Percentiles rank a stretch among this genome's conserved stretches.
phyloP scores from a whole-genome alignment of 2,329 filamentous ascomycete genomes.

The Aspergillus vadensis region DNA sequence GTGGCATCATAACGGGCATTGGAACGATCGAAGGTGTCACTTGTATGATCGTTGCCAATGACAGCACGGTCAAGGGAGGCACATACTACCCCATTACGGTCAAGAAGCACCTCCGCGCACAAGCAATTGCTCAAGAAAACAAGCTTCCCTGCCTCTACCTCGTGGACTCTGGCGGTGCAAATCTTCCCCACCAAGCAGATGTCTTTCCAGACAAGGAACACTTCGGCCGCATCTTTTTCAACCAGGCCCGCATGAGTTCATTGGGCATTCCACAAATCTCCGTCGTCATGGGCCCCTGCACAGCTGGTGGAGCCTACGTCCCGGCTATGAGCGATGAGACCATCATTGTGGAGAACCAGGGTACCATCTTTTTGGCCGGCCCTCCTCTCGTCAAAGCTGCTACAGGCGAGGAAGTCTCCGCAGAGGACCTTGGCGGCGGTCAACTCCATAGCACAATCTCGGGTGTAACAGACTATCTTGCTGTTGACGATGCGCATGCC shows the following conservation, averaged over 20 bases:
- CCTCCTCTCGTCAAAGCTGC: conserved; percentile 94
- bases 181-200: conserved; percentile 90
- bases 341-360: conserved; percentile 93
- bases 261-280: conserved; percentile 88
- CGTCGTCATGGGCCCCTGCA: conserved; percentile 97
- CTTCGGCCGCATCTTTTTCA: conserved; percentile 97
- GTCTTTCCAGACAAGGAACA: conserved; percentile 95
- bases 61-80: conserved; percentile 95
- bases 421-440: conserved; percentile 88
- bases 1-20: conserved; percentile 89
- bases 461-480: conserved; percentile 92
- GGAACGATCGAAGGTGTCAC: conserved; percentile 87
- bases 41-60: conserved; percentile 92
- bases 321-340: conserved; percentile 97
- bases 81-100: conserved; percentile 97
- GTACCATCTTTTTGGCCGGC: conserved; percentile 95
- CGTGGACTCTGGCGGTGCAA: conserved; percentile 92
- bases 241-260: conserved; percentile 91
- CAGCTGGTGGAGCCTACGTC: conserved; percentile 92
- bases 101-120: conserved; percentile 93
- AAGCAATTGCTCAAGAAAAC: conserved; percentile 89
- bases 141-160: conserved; percentile 84
- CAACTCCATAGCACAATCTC: conserved; percentile 87
- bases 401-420: conserved; percentile 86
- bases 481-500: conserved; percentile 90